Base-by-base conservation (phyloP, 2,329 filamentous ascomycete genomes). In the Onygenales sp. region DNA sequence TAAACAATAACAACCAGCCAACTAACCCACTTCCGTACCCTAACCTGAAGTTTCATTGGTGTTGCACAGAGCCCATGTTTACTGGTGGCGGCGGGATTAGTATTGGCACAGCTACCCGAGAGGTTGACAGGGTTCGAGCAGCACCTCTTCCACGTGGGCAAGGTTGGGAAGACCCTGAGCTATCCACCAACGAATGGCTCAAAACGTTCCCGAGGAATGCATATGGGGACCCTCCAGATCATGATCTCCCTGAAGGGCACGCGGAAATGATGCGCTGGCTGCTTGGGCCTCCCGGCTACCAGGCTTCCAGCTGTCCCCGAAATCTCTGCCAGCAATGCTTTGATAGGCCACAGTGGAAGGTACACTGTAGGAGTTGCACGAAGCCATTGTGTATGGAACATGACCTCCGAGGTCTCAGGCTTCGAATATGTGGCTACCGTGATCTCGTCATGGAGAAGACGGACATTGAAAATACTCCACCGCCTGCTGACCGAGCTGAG, bases 61-160 rank as follows among this genome's bases (percentile, higher is more conserved):
- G 79, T 61, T 82, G 79, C 58, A 74, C 79, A 3, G 78, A 81
- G 58, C 79, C 79, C 13, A 75, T 80, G 49, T 81, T 82, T 59
- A 81, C 79, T 31, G 79, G 78, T 8, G 79, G 79, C 8, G 79
- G 79, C 47, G 78, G 79, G 11, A 82, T 82, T 55, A 79, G 77
- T 38, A 78, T 81, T 50, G 68, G 77, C 11, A 77, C 77, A n/a
- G 72, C 73, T 2, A 75, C 73, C 55, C 73, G 74, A 58, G 78
- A 79, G 45, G 76, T 76, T 13, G 79, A 81, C 56, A 74, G 75
- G 57, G 75, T 82, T 50, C 75, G 79, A 51, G 78, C 79, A 43
- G 78, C 77, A 27, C 79, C 79, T 56, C 64, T 82, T 49, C 79
- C 79, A n/a, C 72, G 71, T 39, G 74, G 69, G 7, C 73, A 77